Evolutionary conservation across 805 yeast species (phyloP), one percentile per base, ranked within the genome.

Genomic region (Yarrowia porcina): DNA sequence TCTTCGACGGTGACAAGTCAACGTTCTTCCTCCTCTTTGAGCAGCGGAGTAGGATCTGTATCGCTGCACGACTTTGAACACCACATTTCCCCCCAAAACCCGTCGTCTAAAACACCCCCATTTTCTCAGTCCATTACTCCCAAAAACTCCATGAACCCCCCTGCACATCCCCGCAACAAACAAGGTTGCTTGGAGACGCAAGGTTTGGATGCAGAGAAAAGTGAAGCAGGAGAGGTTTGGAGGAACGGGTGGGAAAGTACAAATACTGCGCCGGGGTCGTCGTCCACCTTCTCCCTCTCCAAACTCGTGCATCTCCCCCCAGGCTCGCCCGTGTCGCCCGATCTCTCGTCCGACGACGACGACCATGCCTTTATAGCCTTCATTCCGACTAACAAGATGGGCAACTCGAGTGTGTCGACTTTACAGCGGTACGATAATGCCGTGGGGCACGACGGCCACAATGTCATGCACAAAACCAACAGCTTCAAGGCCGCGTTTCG

Each of bases 361-460:
- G 32, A 39, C 32, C 25, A 60, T 57, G 57, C 23, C 45, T 28
- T 67, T 69, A 69, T 63, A 67, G 28, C 56, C 39, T 49, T 49
- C 56, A 49, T 49, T 33, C 56, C 56, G 11, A 49, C 56, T 15
- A 18, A 45, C 52, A 45, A 45, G 52, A 45, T 45, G 52, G 52
- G 52, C 18, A 45, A 45, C 52, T 45, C 52, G n/a, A 45, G 50
- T 35, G 50, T 45, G 23, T 45, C 52, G 12, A 45, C 52, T 7
- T 13, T 45, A 25, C 50, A 45, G 50, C 11, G 33, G 33, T 33
- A 41, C 15, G 28, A 41, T 17, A 15, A 21, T 12, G 45, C 45
- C n/a, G n/a, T n/a, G n/a, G n/a, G n/a, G n/a, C 33, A 4, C 13
- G 13, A 41, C 45, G 18, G 28, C 33, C 9, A 30, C 33, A 10